These are phyloP conservation scores for Phialemonium atrogriseum DNA, from an alignment of 2,329 filamentous ascomycete species.

Conservation along the genomic window DNA sequence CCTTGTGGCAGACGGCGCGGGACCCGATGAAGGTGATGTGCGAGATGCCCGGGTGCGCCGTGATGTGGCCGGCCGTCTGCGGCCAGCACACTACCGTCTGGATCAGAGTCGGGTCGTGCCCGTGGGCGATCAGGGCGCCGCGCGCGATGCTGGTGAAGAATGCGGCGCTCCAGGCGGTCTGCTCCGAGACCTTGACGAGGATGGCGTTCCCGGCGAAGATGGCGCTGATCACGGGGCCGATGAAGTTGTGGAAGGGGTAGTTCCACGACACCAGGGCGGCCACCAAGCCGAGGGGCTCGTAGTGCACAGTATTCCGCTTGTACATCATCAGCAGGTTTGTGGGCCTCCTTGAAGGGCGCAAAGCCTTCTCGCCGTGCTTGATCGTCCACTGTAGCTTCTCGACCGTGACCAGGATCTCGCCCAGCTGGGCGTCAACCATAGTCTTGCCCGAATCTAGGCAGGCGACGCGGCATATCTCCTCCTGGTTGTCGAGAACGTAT, in stretches of 20 bases:
- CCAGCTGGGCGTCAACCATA: slow-evolving; percentile 85
- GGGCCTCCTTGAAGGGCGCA: slow-evolving; percentile 63
- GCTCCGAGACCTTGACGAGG: slow-evolving; percentile 89
- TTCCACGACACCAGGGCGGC: slow-evolving; percentile 95
- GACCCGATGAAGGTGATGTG: slow-evolving; percentile 98
- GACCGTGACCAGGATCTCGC: slow-evolving; percentile 86
- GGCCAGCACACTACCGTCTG: slow-evolving; percentile 88
- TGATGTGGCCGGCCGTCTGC: slow-evolving; percentile 69
- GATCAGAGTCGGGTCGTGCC: slow-evolving; percentile 72
- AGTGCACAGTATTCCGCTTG: slow-evolving; percentile 83
- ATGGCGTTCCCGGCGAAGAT: slow-evolving; percentile 89
- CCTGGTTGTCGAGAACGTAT: slow-evolving; percentile 81
- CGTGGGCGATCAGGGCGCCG: slow-evolving; percentile 72
- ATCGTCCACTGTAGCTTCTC: slow-evolving; percentile 97
- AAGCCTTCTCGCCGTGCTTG: slow-evolving; percentile 74
- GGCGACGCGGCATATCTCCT: slow-evolving; percentile 74
- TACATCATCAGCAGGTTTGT: slow-evolving; percentile 93
- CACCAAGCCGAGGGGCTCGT: slow-evolving; percentile 89
- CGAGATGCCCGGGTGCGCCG: slow-evolving; percentile 72
- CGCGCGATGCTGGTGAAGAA: slow-evolving; percentile 78
- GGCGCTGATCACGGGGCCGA: slow-evolving; percentile 82
- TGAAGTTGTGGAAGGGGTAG: slow-evolving; percentile 91
- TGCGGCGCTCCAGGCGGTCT: slow-evolving; percentile 83
- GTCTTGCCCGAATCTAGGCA: slow-evolving; percentile 95
- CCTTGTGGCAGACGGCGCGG: slow-evolving; percentile 74